Conservation (phyloP, 768 basidiomycete genomes). For the Lepiota venenata region DNA sequence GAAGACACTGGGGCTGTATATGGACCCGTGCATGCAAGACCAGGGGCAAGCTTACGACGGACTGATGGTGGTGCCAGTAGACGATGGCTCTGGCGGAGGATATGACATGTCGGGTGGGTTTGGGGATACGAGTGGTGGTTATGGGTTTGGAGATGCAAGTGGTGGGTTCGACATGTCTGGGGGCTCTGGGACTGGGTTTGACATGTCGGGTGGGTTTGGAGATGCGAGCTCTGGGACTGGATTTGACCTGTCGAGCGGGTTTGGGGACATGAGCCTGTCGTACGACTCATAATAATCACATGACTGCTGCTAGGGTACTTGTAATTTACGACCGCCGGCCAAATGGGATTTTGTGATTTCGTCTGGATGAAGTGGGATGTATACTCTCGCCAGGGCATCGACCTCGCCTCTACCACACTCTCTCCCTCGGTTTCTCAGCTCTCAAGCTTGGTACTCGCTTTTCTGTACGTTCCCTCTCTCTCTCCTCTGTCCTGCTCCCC, state of each 20-base stretch:
- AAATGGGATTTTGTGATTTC: too few relatives aligned
- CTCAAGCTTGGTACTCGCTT: constrained; percentile 66
- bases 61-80: background rate
- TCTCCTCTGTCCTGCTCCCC: background rate
- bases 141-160: too few relatives aligned
- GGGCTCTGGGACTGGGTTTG: too few relatives aligned
- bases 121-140: too few relatives aligned
- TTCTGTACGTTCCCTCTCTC: constrained; percentile 46
- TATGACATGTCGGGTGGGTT: background rate
- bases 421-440: constrained; percentile 63
- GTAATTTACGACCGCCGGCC: too few relatives aligned
- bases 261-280: background rate
- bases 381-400: constrained; percentile 57
- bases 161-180: background rate
- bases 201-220: background rate
- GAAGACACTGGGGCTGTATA: too few relatives aligned
- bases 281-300: background rate
- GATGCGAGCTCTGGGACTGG: too few relatives aligned
- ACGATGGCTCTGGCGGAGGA: too few relatives aligned
- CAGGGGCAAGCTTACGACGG: background rate
- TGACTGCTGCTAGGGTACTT: background rate
- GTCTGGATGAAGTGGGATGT: constrained; percentile 49
- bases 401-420: constrained; percentile 59
- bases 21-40: background rate
- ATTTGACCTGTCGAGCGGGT: too few relatives aligned